These are phyloP conservation scores for Proliferodiscus dingleyae DNA, from an alignment of 2,329 filamentous ascomycete genomes.

Conservation along the genomic window DNA sequence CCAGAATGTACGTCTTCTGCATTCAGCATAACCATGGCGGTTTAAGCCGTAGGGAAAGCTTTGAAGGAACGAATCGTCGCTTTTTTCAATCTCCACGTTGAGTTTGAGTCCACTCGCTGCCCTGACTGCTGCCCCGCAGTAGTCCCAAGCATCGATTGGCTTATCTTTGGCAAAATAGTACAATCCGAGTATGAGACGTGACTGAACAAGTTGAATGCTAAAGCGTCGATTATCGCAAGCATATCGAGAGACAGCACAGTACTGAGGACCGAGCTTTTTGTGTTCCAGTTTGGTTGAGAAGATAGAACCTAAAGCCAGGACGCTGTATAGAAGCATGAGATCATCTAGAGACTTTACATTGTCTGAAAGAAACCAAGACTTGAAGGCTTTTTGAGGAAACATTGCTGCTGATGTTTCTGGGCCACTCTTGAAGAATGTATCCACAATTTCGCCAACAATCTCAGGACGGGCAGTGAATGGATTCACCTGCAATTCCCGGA, in stretches of 20 bases:
- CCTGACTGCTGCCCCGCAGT: conserved; percentile 56
- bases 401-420: conserved; percentile 51
- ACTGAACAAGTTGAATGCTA: conserved; percentile 62
- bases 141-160: conserved; percentile 57
- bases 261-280: conserved; percentile 41
- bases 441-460: conserved; percentile 45
- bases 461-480: conserved; percentile 47
- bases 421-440: conserved; percentile 52
- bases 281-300: conserved; percentile 46
- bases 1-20: conserved; percentile 68
- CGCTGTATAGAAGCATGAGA: conserved; percentile 55
- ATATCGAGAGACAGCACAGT: conserved; percentile 51
- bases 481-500: conserved; percentile 36
- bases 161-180: conserved; percentile 60
- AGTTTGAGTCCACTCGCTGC: conserved; percentile 55
- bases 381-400: conserved; percentile 50
- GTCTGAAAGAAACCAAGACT: conserved; percentile 46
- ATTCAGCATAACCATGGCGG: conserved; percentile 56
- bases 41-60: conserved; percentile 53
- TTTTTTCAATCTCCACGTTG: conserved; percentile 55
- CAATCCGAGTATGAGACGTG: conserved; percentile 59
- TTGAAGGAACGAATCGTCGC: conserved; percentile 36
- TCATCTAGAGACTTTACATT: conserved; percentile 46
- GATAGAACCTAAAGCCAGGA: conserved; percentile 52
- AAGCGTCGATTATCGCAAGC: conserved; percentile 49